Base-by-base conservation (phyloP, 129 eudicot genomes). In the Lonicera japonica region DNA sequence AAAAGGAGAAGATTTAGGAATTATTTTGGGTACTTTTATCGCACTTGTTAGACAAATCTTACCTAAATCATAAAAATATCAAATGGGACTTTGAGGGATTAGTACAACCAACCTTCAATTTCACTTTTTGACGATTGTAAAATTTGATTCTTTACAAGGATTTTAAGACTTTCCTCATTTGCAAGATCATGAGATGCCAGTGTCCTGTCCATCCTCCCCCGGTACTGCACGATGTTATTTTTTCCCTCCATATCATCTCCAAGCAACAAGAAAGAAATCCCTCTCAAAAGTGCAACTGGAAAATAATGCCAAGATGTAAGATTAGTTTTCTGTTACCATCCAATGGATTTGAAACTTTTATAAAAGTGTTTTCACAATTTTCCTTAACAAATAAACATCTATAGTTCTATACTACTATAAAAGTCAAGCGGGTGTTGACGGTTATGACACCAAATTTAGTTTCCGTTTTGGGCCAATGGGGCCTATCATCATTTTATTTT, bases 141-240 rank as follows among this genome's bases (percentile, higher is more conserved):
- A 54, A 91, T 71, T 60, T 91, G 97, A 76, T 82, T 75, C 67
- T 80, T 87, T 38, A 91, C 94, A 17, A 91, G 90, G 29, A 60
- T 58, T 61, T 70, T 75, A 19, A 91, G 70, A 12, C 56, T 77
- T 68, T 79, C 89, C 66, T 77, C 74, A 68, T 91, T 67, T 34
- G 76, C 75, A 65, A 91, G 86, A 45, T 84, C 81, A 63, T 72
- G 60, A 62, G 90, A 79, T 63, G 82, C 75, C 47, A 91, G 80
- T 11, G 95, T 85, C 68, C 75, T 70, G 75, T 87, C 95, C 71
- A 91, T 74, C 69, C 54, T 73, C 62, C 67, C 77, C 60, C 96
- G 67, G 74, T 91, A 91, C 40, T 60, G 69, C 53, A 77, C 43
- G 50, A 87, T 90, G 48, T 67, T 77, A 24, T 85, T 63, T 55